Evolutionary conservation across 139 green algal genomes (phyloP).

Genomic region (Chlamydomonas asymmetrica): DNA sequence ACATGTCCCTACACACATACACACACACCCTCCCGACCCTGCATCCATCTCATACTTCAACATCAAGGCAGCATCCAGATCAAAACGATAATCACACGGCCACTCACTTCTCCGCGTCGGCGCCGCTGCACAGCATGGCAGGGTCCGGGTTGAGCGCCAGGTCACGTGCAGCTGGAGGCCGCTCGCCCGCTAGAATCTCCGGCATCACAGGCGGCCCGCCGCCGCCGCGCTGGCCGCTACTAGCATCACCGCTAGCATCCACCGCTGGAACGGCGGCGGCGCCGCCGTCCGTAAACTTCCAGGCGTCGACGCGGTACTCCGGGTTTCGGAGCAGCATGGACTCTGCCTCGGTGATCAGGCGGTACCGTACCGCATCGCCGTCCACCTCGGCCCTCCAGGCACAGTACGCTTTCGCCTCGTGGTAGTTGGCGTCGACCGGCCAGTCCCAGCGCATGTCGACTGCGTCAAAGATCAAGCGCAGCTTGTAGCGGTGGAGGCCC

Average conservation of each 20-base stretch:
- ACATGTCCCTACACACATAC: no score
- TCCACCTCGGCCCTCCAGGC: constrained; percentile 65
- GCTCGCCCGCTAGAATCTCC: not conserved
- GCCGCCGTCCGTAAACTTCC: no score
- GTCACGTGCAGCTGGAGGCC: not conserved
- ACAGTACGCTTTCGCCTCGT: constrained; percentile 74
- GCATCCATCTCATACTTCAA: no score
- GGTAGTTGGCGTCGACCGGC: constrained; percentile 73
- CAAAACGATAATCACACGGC: not conserved
- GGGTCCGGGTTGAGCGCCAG: not conserved
- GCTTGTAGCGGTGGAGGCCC: constrained; percentile 63
- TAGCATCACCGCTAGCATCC: not conserved
- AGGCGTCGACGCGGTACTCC: constrained; percentile 38
- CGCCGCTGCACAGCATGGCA: not conserved
- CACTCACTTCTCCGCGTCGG: constrained; percentile 9
- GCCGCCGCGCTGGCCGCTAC: not conserved
- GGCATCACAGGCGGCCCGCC: not conserved
- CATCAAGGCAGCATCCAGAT: no score
- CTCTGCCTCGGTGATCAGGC: constrained; percentile 73
- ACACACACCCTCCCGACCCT: no score
- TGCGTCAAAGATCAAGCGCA: constrained; percentile 70
- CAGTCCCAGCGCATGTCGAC: constrained; percentile 67
- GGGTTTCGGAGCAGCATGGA: constrained; percentile 56
- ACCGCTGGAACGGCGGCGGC: not conserved
- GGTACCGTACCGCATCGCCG: constrained; percentile 47